Evolutionary conservation across 1,139 yeast species (phyloP).

Genomic region (Ogataea hybrid): DNA sequence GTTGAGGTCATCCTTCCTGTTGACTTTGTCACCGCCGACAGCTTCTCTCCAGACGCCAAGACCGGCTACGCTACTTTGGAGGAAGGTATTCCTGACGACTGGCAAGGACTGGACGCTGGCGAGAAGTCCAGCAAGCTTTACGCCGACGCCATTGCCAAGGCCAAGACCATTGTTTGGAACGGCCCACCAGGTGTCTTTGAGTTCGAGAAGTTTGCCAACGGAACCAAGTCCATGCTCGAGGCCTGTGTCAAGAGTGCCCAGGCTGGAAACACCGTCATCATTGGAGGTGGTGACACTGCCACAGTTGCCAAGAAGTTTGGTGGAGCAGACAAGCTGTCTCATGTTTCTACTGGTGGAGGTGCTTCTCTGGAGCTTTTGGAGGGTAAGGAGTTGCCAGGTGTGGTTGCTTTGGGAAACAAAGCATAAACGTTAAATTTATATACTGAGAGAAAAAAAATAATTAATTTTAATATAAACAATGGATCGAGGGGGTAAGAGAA

Average conservation of each 20-base stretch:
- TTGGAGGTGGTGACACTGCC: slow-evolving; percentile 99
- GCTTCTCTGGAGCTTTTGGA: slow-evolving; percentile 96
- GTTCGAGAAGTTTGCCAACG: slow-evolving; percentile 83
- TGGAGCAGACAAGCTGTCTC: slow-evolving; percentile 90
- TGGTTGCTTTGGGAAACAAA: slow-evolving; percentile 78
- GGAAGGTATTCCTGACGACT: slow-evolving; percentile 87
- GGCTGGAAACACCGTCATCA: slow-evolving; percentile 89
- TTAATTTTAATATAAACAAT: slow-evolving; percentile 3
- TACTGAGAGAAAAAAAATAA: not conserved
- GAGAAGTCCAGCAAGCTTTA: slow-evolving; percentile 79
- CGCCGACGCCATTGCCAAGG: slow-evolving; percentile 75
- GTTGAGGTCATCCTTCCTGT: slow-evolving; percentile 91
- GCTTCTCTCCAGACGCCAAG: slow-evolving; percentile 86
- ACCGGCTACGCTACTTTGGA: slow-evolving; percentile 77
- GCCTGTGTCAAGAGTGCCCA: slow-evolving; percentile 84
- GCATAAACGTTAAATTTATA: slow-evolving; percentile 5
- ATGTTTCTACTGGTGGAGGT: slow-evolving; percentile 99
- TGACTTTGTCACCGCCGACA: slow-evolving; percentile 92
- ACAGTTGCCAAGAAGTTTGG: slow-evolving; percentile 98
- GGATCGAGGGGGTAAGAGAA: slow-evolving; percentile 4
- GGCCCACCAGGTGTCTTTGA: slow-evolving; percentile 99
- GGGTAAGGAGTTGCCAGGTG: slow-evolving; percentile 98
- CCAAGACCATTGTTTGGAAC: slow-evolving; percentile 98
- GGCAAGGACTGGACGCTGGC: slow-evolving; percentile 96
- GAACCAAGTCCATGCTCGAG: slow-evolving; percentile 86